Conservation (phyloP, 192 early-diverging fungal genomes). For the Funneliformis geosporum region DNA sequence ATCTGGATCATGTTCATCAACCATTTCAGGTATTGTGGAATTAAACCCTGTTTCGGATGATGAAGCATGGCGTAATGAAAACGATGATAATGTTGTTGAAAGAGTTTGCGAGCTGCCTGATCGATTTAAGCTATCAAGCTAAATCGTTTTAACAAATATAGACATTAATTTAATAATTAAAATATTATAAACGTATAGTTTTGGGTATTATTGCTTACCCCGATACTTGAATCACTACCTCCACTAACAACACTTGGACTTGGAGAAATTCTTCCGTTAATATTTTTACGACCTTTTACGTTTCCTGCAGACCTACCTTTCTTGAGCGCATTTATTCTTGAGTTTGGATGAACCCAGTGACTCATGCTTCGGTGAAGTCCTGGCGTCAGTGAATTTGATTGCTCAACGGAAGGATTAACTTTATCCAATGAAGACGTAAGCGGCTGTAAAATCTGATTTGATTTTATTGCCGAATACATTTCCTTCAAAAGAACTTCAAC, state of each 20-base stretch:
- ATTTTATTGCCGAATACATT: slow-evolving; percentile 61
- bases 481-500: slow-evolving; percentile 61
- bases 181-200: neutral
- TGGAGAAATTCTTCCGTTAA: slow-evolving; percentile 24
- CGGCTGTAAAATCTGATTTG: slow-evolving; percentile 58
- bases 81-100: slow-evolving; percentile 1
- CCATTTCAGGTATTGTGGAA: slow-evolving; percentile 7
- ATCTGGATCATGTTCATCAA: neutral
- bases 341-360: slow-evolving; percentile 17
- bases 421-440: neutral
- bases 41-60: slow-evolving; percentile 7
- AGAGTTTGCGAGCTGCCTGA: slow-evolving; percentile 19
- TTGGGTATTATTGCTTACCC: neutral
- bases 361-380: slow-evolving; percentile 34
- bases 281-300: slow-evolving; percentile 8
- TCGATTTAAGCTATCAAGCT: neutral
- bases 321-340: slow-evolving; percentile 20
- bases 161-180: neutral
- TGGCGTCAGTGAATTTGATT: neutral
- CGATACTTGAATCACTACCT: slow-evolving; percentile 6
- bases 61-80: slow-evolving; percentile 15
- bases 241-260: slow-evolving; percentile 24
- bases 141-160: neutral
- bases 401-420: slow-evolving; percentile 27
- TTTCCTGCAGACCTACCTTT: slow-evolving; percentile 21